Conservation (phyloP, 2,329 filamentous ascomycete genomes). For the Microsporum audouinii region DNA sequence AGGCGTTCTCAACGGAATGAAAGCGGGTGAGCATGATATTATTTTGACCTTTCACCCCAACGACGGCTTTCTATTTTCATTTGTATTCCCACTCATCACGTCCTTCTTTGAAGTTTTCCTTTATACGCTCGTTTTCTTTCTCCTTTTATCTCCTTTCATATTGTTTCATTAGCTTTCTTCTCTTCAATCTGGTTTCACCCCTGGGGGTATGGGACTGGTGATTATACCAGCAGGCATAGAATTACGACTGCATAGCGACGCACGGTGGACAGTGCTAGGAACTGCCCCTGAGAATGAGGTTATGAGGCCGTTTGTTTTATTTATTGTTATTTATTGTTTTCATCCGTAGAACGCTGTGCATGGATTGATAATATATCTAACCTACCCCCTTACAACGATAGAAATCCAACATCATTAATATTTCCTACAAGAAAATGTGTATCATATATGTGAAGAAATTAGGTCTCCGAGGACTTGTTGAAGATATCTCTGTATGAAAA, state of each 20-base stretch:
- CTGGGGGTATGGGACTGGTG: not conserved
- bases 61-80: too few species aligned
- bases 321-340: not conserved
- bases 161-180: constrained; percentile 1
- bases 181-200: not conserved
- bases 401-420: constrained; percentile 1
- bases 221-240: not conserved
- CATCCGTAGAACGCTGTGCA: not conserved
- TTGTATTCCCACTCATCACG: not conserved
- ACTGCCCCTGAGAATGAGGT: constrained; percentile 4
- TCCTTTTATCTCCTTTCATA: not conserved
- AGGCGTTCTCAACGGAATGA: not conserved
- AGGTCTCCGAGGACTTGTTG: not conserved
- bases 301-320: not conserved
- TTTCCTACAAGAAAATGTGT: not conserved
- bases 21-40: not conserved
- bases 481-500: not conserved
- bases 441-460: not conserved
- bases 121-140: not conserved
- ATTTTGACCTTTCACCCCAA: not conserved
- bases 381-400: not conserved
- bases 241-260: constrained; percentile 1
- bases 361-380: not conserved
- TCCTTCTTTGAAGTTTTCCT: not conserved
- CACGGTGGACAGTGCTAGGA: not conserved